Evolutionary conservation across 2,329 filamentous ascomycete species (phyloP).

Genomic region (Fusarium pseudograminearum): DNA sequence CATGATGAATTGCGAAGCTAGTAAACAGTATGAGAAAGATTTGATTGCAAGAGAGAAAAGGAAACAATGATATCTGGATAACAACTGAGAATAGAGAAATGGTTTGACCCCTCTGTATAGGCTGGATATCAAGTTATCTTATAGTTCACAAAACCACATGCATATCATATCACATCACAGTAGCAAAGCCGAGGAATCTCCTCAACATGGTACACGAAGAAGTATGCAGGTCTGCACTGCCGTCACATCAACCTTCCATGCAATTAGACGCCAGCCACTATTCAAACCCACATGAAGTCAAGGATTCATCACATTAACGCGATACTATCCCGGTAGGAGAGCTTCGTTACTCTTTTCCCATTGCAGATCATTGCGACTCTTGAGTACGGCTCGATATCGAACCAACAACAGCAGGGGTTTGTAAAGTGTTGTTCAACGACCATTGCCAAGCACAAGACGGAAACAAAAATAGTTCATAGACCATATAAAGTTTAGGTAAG

Average conservation of each 20-base stretch:
- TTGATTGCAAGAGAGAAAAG: background rate
- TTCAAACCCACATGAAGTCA: background rate
- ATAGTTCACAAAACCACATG: background rate
- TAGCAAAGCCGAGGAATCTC: background rate
- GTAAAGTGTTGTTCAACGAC: background rate
- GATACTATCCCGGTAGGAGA: background rate
- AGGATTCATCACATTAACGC: background rate
- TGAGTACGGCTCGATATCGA: background rate
- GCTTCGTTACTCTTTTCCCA: background rate
- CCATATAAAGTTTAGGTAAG: background rate
- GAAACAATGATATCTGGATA: background rate
- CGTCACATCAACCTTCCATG: constrained; percentile 1
- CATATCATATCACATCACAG: background rate
- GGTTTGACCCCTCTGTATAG: background rate
- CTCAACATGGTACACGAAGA: background rate
- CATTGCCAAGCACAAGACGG: background rate
- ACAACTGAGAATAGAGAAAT: background rate
- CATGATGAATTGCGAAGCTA: constrained; percentile 20
- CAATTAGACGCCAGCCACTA: constrained; percentile 30
- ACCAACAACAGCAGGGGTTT: background rate
- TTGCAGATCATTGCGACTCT: background rate
- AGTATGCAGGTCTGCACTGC: background rate
- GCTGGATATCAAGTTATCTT: background rate
- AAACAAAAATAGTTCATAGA: constrained; percentile 7
- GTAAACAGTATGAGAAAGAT: background rate